Conservation (phyloP, 192 early-diverging fungal species). For the Fimicolochytrium jonesii region DNA sequence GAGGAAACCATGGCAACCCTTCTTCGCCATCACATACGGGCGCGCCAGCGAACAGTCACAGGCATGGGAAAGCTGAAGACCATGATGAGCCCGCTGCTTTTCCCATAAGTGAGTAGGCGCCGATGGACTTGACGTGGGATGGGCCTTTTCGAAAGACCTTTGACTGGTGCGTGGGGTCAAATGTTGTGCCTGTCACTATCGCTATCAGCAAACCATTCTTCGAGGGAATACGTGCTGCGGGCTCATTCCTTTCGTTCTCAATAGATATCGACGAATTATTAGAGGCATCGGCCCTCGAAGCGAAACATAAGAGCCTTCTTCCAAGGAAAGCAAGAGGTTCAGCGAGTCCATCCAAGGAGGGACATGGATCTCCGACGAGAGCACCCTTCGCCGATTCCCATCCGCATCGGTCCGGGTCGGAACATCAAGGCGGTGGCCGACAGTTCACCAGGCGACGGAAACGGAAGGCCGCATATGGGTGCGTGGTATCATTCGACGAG, state of each 20-base stretch:
- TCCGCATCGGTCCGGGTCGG: no score
- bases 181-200: neutral
- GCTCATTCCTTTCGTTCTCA: neutral
- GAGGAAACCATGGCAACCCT: neutral
- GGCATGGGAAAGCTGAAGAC: neutral
- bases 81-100: conserved; percentile 1
- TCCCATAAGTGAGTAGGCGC: conserved; percentile 9
- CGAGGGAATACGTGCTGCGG: neutral
- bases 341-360: no score
- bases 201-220: neutral
- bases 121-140: neutral
- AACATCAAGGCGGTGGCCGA: no score
- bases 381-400: no score
- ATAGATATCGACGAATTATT: neutral
- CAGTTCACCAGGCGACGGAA: no score
- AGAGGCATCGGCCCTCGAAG: neutral
- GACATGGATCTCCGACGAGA: no score
- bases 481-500: neutral
- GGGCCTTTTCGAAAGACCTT: neutral
- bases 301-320: no score
- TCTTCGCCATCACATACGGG: neutral
- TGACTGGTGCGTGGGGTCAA: neutral
- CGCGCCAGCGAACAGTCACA: neutral
- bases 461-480: no score
- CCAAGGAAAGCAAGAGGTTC: no score